Percentiles rank a stretch among this genome's conserved stretches.
Evolutionary conservation across 257 asterid species (phyloP).

Genomic region (Sherardia arvensis): DNA sequence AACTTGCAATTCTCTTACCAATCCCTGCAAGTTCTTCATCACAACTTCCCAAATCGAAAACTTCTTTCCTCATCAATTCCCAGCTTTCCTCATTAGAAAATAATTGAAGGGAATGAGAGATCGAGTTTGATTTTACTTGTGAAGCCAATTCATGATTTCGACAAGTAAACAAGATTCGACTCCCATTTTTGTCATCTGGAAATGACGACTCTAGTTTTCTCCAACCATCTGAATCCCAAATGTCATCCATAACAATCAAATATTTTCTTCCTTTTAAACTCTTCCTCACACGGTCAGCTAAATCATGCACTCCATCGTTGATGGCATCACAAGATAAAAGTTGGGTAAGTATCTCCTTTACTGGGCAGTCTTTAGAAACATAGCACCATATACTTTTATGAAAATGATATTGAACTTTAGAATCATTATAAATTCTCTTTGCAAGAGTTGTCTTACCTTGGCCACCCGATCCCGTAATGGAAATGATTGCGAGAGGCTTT

Average conservation of each 20-base stretch:
- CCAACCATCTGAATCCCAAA: background rate
- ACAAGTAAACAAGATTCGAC: background rate
- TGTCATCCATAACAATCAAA: conserved; percentile 1
- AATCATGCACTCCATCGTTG: background rate
- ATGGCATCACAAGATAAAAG: background rate
- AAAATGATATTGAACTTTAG: background rate
- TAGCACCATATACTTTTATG: background rate
- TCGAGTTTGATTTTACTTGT: no score
- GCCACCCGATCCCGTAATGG: background rate
- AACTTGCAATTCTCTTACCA: background rate
- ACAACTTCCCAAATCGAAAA: background rate
- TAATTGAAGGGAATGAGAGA: background rate
- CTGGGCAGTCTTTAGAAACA: background rate
- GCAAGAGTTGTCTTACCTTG: background rate
- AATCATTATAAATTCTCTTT: background rate
- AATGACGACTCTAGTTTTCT: background rate
- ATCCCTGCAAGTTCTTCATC: background rate
- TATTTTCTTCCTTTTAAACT: background rate
- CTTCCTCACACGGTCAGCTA: background rate
- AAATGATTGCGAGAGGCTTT: background rate
- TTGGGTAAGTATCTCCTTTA: background rate
- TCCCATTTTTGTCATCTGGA: background rate
- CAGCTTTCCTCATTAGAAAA: background rate
- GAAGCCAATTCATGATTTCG: background rate
- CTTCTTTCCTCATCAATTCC: background rate